Conservation (phyloP, 2,329 filamentous ascomycete species). For the Claviceps pazoutovae region DNA sequence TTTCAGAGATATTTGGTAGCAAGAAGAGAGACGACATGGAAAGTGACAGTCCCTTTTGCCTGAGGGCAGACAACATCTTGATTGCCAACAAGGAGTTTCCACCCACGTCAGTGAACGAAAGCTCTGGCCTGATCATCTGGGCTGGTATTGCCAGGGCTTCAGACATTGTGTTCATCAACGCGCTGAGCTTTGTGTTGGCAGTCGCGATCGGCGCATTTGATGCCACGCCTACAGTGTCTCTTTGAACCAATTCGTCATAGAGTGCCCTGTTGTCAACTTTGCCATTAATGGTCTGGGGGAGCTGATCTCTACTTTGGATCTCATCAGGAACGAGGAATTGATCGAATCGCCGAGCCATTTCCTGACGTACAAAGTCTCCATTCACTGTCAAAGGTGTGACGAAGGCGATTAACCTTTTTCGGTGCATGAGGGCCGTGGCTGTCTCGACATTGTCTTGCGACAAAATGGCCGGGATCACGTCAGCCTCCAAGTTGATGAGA, state of each 20-base stretch:
- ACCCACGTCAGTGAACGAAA: background rate
- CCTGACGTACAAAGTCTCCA: background rate
- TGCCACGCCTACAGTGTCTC: background rate
- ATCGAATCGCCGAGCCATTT: background rate
- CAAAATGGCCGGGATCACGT: slow-evolving; percentile 16
- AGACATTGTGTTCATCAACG: background rate
- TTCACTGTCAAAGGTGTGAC: background rate
- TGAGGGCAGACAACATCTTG: background rate
- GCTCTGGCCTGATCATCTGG: background rate
- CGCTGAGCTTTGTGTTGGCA: background rate
- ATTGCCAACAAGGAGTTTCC: slow-evolving; percentile 1
- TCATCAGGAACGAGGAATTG: background rate
- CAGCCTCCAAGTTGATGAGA: slow-evolving; percentile 20
- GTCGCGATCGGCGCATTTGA: background rate
- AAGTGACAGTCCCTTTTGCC: slow-evolving; percentile 1
- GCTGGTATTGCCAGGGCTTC: background rate
- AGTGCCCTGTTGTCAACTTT: background rate
- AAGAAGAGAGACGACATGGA: background rate
- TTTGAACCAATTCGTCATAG: background rate
- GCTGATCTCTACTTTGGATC: background rate
- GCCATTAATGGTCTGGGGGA: background rate
- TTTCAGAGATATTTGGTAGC: background rate
- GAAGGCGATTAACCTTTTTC: slow-evolving; percentile 9
- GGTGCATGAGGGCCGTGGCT: slow-evolving; percentile 11
- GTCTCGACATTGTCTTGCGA: slow-evolving; percentile 6